phyloP scores from a whole-genome alignment of 2,329 filamentous ascomycete genomes.

The Verticillium nubilum region DNA sequence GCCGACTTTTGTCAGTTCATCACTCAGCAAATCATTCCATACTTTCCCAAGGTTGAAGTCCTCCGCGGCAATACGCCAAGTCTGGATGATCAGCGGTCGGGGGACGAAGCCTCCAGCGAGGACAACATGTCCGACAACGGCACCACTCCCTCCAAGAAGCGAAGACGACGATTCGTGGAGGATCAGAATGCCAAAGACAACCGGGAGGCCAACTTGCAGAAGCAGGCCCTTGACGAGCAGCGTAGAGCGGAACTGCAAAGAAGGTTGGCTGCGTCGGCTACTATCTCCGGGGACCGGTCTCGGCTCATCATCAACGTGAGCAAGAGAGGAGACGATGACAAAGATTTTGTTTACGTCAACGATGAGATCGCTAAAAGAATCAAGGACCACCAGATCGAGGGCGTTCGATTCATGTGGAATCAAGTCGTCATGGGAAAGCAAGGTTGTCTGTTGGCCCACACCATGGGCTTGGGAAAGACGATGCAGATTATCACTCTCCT shows the following conservation, averaged over 20 bases:
- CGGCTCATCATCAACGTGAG: constrained; percentile 62
- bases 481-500: constrained; percentile 88
- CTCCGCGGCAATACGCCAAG: background rate
- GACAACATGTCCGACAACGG: constrained; percentile 8
- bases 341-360: constrained; percentile 60
- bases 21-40: constrained; percentile 3
- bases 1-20: constrained; percentile 23
- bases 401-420: constrained; percentile 85
- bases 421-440: constrained; percentile 65
- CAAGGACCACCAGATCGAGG: constrained; percentile 75
- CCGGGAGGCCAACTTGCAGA: constrained; percentile 43
- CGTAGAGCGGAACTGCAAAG: constrained; percentile 42
- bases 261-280: constrained; percentile 37
- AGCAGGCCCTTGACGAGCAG: constrained; percentile 47
- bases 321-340: constrained; percentile 52
- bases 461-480: constrained; percentile 89
- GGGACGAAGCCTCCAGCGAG: constrained; percentile 12
- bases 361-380: constrained; percentile 58
- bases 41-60: constrained; percentile 7
- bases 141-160: constrained; percentile 34
- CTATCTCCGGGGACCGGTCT: constrained; percentile 36
- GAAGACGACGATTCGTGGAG: constrained; percentile 34
- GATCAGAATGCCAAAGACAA: constrained; percentile 46
- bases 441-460: constrained; percentile 80
- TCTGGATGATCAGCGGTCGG: constrained; percentile 3